Conservation (phyloP, 495 filamentous ascomycete genomes). For the Penicillium verhagenii region DNA sequence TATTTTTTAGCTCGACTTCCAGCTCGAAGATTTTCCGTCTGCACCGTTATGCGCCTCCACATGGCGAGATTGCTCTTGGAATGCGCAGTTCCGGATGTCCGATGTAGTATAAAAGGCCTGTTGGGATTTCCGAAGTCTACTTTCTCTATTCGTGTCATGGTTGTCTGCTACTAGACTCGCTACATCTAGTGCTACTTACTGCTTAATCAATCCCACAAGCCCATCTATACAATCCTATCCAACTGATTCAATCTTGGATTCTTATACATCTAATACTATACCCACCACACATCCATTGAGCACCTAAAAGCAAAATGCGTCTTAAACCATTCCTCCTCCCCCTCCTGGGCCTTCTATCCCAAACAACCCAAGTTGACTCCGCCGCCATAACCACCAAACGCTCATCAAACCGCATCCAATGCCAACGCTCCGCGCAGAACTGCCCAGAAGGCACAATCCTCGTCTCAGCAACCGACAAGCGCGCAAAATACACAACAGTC, state of each 20-base stretch:
- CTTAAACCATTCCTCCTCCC: neutral
- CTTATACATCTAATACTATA: neutral
- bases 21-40: constrained; percentile 17
- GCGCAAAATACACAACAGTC: constrained; percentile 47
- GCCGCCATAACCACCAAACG: neutral
- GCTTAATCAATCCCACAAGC: neutral
- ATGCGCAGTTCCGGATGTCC: neutral
- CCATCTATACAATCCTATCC: neutral
- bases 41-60: neutral
- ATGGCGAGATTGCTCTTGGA: neutral
- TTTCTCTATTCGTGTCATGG: neutral
- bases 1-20: neutral
- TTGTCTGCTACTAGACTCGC: neutral
- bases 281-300: neutral
- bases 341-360: constrained; percentile 14
- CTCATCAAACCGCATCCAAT: constrained; percentile 3
- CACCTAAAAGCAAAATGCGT: neutral
- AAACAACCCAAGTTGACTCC: neutral
- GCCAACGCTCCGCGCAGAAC: constrained; percentile 25
- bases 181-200: too few species aligned
- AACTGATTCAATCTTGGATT: neutral
- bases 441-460: constrained; percentile 51
- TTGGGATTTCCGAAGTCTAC: neutral
- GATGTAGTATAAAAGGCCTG: neutral
- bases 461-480: constrained; percentile 36